Evolutionary conservation across 805 yeast genomes (phyloP), one percentile per base, ranked within the genome.

Genomic region (Saccharomyces paradoxus): DNA sequence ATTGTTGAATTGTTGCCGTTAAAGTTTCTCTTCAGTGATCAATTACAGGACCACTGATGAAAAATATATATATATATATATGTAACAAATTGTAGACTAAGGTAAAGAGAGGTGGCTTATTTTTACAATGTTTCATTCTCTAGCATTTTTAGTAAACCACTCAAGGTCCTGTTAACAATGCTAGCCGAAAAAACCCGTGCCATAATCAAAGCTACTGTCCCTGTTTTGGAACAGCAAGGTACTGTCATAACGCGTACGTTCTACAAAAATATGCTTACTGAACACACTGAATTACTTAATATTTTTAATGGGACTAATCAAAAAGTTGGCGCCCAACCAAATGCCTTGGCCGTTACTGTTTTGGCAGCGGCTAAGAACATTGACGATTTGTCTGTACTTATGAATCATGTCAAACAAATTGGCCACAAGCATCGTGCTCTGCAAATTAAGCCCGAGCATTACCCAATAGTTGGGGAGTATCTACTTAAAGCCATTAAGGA

Each of bases 371-470:
- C 89, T 13, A 73, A 79, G 58, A 74, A 82, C 62, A 83, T 85
- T 53, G 83, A 84, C 57, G 79, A 83, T 55, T 66, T 85, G 52
- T 71, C 78, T 2, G 82, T 79, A 10, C 70, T 86, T 46, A 63
- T 74, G 12, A 78, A 71, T 1, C 79, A 81, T 56, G 87, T 86
- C 9, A 71, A 76, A 50, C 81, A 79, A 56, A 82, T 85, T 60
- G 85, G 79, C 48, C 76, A 75, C 58, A 86, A 84, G 67, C 91
- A 86, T 60, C 82, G 80, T 55, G 86, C 87, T 48, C 71, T 86
- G 57, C 81, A 81, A 62, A 77, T 85, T 47, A 65, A 70, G 57
- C 80, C 89, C 3, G 86, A 81, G 54, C 89, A 84, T 55, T 85
- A 85, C 61, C 81, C 82, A 24, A 74, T 81, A 58, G 89, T 85